Base-by-base conservation (phyloP, 2,329 filamentous ascomycete genomes). In the Albifimbria verrucaria region DNA sequence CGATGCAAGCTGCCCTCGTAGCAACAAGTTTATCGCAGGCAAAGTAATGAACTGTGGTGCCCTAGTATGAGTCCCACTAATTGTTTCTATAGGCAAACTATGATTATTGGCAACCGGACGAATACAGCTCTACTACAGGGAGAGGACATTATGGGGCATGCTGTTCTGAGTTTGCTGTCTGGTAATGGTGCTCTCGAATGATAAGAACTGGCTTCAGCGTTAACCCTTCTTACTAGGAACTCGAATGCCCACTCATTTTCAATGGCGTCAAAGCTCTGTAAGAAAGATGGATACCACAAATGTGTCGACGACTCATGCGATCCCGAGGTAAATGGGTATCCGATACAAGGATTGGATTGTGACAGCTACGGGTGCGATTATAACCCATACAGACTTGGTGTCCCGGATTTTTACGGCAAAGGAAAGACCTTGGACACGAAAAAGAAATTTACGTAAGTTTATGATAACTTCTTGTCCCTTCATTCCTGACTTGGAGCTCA, bases 121-220 rank as follows among this genome's bases (percentile, higher is more conserved):
- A 49, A 7, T 55, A 49, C 21, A 60, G 63, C 44, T 23, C 20
- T 24, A 57, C 42, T 49, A 55, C 58, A n/a, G 62, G 62, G 45
- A 55, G 58, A 36, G 62, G 61, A 28, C 65, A 65, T 43, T 64
- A 72, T 18, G 76, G 77, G 46, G 63, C 72, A 2, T 80, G 77
- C 71, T 80, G 77, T 58, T 76, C 76, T 57, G 77, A 79, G 57
- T 73, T 79, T 66, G 77, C 79, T 56, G 77, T 80, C 58, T 79
- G 77, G 46, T 24, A 80, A 39, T 12, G 18, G 26, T 32, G 12
- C 32, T 17, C 15, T 6, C 18, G 32, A 39, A 5, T 4, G 32
- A 15, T 39, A 15, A 39, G 5, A 39, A 15, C 26, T 7, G 18
- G 12, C 12, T 12, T 6, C 5, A 15, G 32, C 12, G 4, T 12